These are phyloP conservation scores for Talaromyces wortmannii DNA, from an alignment of 495 filamentous ascomycete genomes.

Conservation along the genomic window DNA sequence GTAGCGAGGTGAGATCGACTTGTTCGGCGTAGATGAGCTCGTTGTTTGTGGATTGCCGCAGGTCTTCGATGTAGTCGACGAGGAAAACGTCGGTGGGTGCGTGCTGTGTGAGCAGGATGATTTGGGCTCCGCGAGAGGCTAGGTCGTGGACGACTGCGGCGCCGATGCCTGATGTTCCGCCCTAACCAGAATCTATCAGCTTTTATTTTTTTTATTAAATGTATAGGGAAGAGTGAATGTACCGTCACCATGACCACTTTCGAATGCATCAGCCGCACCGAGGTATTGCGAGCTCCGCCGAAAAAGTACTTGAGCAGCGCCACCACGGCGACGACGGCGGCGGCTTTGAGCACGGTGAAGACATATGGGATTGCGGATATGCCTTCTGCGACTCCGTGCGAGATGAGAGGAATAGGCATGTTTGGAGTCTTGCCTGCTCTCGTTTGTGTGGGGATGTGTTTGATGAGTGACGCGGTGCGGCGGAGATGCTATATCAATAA, in stretches of 20 bases:
- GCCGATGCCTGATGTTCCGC: slow-evolving; percentile 91
- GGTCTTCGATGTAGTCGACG: slow-evolving; percentile 83
- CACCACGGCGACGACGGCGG: slow-evolving; percentile 52
- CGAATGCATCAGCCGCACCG: slow-evolving; percentile 84
- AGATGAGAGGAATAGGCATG: slow-evolving; percentile 82
- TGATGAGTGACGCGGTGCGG: background rate
- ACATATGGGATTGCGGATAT: slow-evolving; percentile 58
- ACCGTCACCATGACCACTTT: slow-evolving; percentile 91
- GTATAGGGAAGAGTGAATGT: slow-evolving; percentile 10
- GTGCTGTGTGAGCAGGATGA: slow-evolving; percentile 83
- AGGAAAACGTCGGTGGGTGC: slow-evolving; percentile 78
- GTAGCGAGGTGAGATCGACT: slow-evolving; percentile 78
- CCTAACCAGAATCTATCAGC: slow-evolving; percentile 35
- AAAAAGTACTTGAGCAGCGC: slow-evolving; percentile 71
- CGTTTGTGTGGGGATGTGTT: no score
- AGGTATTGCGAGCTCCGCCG: slow-evolving; percentile 63
- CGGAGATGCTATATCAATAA: background rate
- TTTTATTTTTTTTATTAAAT: slow-evolving; percentile 1
- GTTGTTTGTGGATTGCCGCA: slow-evolving; percentile 75
- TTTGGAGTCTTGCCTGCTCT: background rate
- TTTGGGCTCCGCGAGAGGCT: slow-evolving; percentile 77
- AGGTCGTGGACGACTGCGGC: slow-evolving; percentile 66
- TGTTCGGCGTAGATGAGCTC: slow-evolving; percentile 91
- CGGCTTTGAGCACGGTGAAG: slow-evolving; percentile 50
- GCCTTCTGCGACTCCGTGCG: slow-evolving; percentile 55